Evolutionary conservation across 345 rosid genomes (phyloP).

Genomic region (Dovyalis caffra): DNA sequence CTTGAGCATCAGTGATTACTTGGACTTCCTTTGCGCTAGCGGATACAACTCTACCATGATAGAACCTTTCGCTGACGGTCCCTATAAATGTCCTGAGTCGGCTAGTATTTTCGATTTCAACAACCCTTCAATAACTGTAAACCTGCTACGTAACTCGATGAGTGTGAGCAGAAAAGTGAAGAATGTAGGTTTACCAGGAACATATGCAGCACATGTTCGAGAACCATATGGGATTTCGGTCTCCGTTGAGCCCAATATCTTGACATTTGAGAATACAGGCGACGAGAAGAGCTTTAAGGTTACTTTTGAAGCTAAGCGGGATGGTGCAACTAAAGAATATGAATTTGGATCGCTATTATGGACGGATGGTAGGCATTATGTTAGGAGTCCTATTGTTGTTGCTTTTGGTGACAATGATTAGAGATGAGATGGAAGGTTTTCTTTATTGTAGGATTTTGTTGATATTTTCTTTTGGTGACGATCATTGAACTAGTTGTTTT

Average conservation of each 20-base stretch:
- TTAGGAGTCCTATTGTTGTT: slow-evolving; percentile 73
- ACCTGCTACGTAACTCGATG: slow-evolving; percentile 24
- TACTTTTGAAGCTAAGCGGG: slow-evolving; percentile 32
- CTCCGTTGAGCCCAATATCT: slow-evolving; percentile 44
- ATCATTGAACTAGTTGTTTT: background rate
- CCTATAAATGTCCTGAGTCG: slow-evolving; percentile 44
- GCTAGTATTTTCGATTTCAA: slow-evolving; percentile 50
- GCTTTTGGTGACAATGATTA: background rate
- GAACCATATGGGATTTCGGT: slow-evolving; percentile 51
- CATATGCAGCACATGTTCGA: slow-evolving; percentile 37
- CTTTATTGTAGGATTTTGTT: too few relatives aligned
- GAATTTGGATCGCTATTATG: slow-evolving; percentile 63
- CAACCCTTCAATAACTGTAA: slow-evolving; percentile 69
- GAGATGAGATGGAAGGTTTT: background rate
- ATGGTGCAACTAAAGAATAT: slow-evolving; percentile 29
- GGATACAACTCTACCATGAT: slow-evolving; percentile 54
- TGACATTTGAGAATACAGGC: slow-evolving; percentile 51
- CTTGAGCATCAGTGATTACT: slow-evolving; percentile 46
- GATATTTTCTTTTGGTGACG: too few relatives aligned
- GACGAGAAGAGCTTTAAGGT: slow-evolving; percentile 59
- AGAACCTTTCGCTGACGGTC: slow-evolving; percentile 26
- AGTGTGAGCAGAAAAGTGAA: slow-evolving; percentile 48
- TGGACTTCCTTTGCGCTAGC: slow-evolving; percentile 60
- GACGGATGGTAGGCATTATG: slow-evolving; percentile 73
- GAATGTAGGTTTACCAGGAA: slow-evolving; percentile 67